Evolutionary conservation across 345 rosid genomes (phyloP).

Genomic region (Stellera chamaejasme): DNA sequence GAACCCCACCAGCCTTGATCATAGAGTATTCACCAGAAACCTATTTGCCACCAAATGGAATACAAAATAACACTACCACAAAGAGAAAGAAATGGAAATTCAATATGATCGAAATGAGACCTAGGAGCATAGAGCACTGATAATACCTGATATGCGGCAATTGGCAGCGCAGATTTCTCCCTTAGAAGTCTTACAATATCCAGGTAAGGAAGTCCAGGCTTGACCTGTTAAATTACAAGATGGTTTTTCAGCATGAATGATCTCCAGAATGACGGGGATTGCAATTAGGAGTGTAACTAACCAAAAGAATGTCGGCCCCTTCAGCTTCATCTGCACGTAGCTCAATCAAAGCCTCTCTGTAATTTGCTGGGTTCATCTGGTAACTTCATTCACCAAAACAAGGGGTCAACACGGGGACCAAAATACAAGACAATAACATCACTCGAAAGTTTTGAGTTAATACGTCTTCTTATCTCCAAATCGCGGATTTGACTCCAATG

Average conservation of each 20-base stretch:
- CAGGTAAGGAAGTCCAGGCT: slow-evolving; percentile 95
- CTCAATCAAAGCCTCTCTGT: slow-evolving; percentile 86
- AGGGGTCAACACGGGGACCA: slow-evolving; percentile 8
- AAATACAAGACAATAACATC: background rate
- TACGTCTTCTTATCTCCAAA: slow-evolving; percentile 96
- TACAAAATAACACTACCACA: background rate
- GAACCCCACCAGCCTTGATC: slow-evolving; percentile 85
- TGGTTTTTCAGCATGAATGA: slow-evolving; percentile 14
- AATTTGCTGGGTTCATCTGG: slow-evolving; percentile 97
- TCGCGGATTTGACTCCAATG: slow-evolving; percentile 87
- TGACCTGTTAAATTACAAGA: slow-evolving; percentile 44
- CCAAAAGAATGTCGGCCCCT: slow-evolving; percentile 98
- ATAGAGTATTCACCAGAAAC: slow-evolving; percentile 92
- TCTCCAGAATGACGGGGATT: background rate
- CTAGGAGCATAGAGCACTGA: background rate
- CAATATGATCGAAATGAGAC: background rate
- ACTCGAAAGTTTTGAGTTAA: slow-evolving; percentile 10
- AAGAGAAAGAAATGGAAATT: background rate
- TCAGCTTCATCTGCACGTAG: slow-evolving; percentile 80
- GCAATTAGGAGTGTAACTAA: slow-evolving; percentile 18
- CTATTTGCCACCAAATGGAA: slow-evolving; percentile 18
- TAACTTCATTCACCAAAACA: slow-evolving; percentile 48
- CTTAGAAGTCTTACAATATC: slow-evolving; percentile 88
- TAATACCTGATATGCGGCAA: slow-evolving; percentile 88
- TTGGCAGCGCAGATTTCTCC: slow-evolving; percentile 70